Conservation (phyloP, 2,329 filamentous ascomycete genomes). For the Exserohilum rostratum region DNA sequence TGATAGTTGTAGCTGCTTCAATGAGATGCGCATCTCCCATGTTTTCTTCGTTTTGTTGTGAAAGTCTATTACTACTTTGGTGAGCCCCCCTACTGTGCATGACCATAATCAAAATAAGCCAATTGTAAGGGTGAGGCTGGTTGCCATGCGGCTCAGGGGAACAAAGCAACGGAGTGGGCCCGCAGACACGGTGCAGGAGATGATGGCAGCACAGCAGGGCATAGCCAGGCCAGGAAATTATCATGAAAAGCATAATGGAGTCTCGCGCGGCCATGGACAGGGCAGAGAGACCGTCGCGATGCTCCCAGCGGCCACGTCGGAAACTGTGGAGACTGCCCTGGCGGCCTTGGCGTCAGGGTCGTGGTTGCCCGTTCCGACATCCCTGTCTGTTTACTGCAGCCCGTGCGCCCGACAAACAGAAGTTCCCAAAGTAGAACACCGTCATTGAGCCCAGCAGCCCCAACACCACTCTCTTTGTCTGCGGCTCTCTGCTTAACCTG, state of each 20-base stretch:
- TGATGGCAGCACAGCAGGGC: not conserved
- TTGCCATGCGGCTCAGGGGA: not conserved
- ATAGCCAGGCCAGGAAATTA: not conserved
- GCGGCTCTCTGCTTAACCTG: conserved; percentile 12
- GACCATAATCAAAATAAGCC: not conserved
- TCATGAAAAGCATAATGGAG: not conserved
- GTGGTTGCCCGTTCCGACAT: conserved; percentile 25
- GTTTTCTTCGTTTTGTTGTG: not conserved
- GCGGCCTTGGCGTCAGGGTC: conserved; percentile 23
- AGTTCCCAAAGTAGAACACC: conserved; percentile 21
- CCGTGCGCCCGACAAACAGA: conserved; percentile 27
- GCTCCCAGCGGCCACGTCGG: conserved; percentile 3
- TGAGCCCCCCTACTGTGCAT: not conserved
- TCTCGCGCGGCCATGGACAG: not conserved
- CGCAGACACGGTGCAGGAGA: not conserved
- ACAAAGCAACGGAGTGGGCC: not conserved
- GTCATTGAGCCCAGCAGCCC: conserved; percentile 31
- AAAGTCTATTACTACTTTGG: not conserved
- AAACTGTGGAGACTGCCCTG: conserved; percentile 6
- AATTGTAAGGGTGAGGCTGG: not conserved
- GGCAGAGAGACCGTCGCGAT: not conserved
- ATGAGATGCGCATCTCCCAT: conserved; percentile 18
- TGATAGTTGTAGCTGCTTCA: conserved; percentile 9
- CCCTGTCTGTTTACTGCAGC: conserved; percentile 39
- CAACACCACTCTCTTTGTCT: conserved; percentile 24